Base-by-base conservation (phyloP, 139 green algal genomes). In the Edaphochlamys debaryana region DNA sequence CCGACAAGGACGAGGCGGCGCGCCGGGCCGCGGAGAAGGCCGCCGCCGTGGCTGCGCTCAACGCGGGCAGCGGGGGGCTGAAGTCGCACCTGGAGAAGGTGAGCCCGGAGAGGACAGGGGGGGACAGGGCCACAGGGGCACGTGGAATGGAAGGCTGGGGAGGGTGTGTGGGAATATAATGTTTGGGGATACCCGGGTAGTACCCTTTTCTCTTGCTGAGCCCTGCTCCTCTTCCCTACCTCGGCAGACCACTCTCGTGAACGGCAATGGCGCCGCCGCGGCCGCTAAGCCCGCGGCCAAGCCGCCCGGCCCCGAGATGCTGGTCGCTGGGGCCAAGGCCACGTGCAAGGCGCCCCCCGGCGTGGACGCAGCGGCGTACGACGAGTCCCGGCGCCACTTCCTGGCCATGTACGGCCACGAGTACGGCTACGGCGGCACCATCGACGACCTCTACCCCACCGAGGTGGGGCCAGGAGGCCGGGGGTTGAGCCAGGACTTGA, bases 401-500 rank as follows among this genome's bases (percentile, higher is more conserved):
- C 69, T 90, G 34, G 30, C 67, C 32, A 36, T 37, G 19, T 41
- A 87, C 63, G 68, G 54, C n/a, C 37, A 17, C 7, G 72, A 85
- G 54, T 95, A 95, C 45, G 92, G 92, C 34, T 95, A 94, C 41
- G 82, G 82, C 8, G 88, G 89, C 30, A 45, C 63, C 29, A 84
- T 95, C 3, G 91, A 95, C 66, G n/a, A 70, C 36, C 79, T 96
- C 70, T 96, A 94, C 66, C 69, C 88, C 0, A 66, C 56, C 5
- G 93, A 95, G 82, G 84, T 79, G 60, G 29, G 32, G 15, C 30
- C 38, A 32, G 50, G 50, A 22, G 50, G 50, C 20, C 7, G 50
- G 5, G 50, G 50, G 50, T 58, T 19, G 50, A 22, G 6, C 9
- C 50, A 17, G 50, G 6, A 58, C 20, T 9, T 22, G 50, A 3